Evolutionary conservation across 2,329 filamentous ascomycete species (phyloP).

Genomic region (Hortaea sp.): DNA sequence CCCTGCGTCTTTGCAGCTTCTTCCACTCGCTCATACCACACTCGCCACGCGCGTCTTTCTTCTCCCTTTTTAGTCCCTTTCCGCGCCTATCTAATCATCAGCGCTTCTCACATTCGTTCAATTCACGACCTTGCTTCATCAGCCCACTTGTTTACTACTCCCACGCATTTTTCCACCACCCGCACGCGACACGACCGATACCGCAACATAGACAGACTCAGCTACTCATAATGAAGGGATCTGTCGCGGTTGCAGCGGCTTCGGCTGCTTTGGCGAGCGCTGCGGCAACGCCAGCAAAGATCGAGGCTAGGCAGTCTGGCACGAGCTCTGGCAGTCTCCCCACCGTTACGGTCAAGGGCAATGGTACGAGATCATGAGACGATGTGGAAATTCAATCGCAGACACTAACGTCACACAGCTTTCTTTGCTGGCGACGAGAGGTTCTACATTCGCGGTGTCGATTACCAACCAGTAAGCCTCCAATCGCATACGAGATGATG

Average conservation of each 20-base stretch:
- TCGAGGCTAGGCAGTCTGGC: constrained; percentile 25
- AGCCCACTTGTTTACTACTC: neutral
- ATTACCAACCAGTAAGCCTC: constrained; percentile 36
- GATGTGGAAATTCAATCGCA: neutral
- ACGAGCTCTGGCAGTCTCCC: constrained; percentile 38
- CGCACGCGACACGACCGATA: neutral
- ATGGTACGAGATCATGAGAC: constrained; percentile 34
- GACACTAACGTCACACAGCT: constrained; percentile 26
- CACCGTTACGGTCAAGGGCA: constrained; percentile 53
- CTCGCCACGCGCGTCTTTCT: neutral
- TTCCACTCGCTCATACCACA: neutral
- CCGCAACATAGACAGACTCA: neutral
- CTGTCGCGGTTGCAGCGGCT: constrained; percentile 35
- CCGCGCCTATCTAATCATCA: neutral
- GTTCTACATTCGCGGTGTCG: constrained; percentile 52
- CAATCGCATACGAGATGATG: neutral
- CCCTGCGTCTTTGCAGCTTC: neutral
- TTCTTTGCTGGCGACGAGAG: constrained; percentile 54
- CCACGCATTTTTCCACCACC: neutral
- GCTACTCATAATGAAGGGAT: constrained; percentile 44
- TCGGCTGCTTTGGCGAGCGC: constrained; percentile 37
- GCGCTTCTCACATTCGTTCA: neutral
- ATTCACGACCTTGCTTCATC: neutral
- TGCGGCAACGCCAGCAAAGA: constrained; percentile 30
- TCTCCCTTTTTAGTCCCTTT: neutral